Conservation (phyloP, 495 filamentous ascomycete species). For the Darksidea phi region DNA sequence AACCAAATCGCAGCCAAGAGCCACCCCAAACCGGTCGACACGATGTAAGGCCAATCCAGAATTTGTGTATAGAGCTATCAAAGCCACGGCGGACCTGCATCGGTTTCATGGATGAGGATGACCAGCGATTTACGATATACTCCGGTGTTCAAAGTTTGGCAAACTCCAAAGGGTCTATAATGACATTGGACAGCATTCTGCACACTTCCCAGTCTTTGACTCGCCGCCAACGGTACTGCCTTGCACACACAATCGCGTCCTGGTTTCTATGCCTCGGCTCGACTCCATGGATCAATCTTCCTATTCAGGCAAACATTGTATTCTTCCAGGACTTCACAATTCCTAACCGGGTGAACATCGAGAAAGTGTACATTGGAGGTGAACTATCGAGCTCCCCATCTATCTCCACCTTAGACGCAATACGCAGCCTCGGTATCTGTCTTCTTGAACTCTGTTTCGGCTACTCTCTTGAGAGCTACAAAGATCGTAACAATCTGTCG, state of each 20-base stretch:
- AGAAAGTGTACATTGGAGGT: conserved; percentile 38
- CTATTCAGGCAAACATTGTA: conserved; percentile 26
- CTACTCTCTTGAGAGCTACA: conserved; percentile 31
- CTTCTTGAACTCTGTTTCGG: conserved; percentile 48
- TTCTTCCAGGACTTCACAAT: conserved; percentile 28
- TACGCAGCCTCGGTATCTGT: conserved; percentile 42
- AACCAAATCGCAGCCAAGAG: neutral
- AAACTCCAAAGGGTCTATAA: conserved; percentile 3
- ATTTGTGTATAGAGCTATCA: conserved; percentile 32
- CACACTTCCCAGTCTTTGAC: conserved; percentile 21
- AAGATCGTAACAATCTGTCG: conserved; percentile 19
- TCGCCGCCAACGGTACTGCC: conserved; percentile 38
- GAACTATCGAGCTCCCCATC: conserved; percentile 17
- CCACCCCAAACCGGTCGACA: neutral
- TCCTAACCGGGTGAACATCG: conserved; percentile 10
- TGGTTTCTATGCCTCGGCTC: conserved; percentile 32
- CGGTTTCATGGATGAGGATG: conserved; percentile 28
- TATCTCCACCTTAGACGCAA: conserved; percentile 3
- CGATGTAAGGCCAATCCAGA: conserved; percentile 8
- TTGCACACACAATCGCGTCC: conserved; percentile 36
- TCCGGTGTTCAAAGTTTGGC: conserved; percentile 10
- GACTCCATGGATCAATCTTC: conserved; percentile 33
- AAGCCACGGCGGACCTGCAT: conserved; percentile 18
- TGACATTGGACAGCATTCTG: conserved; percentile 34
- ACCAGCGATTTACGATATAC: conserved; percentile 31